Evolutionary conservation across 2,329 filamentous ascomycete genomes (phyloP).

Genomic region (Penicillium sp.): DNA sequence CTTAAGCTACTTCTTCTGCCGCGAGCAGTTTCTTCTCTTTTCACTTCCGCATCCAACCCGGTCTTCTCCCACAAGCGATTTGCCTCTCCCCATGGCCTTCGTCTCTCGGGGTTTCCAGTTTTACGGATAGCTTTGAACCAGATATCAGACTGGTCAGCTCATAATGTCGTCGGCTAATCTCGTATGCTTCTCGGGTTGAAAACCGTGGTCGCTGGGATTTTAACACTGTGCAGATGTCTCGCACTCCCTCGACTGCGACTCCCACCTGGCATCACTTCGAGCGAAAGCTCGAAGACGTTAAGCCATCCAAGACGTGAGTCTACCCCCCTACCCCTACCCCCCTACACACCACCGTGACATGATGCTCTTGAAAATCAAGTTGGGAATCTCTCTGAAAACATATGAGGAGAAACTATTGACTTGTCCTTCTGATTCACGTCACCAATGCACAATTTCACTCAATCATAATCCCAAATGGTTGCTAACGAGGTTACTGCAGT

Average conservation of each 20-base stretch:
- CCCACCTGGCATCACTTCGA: slow-evolving; percentile 75
- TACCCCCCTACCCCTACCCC: slow-evolving; percentile 4
- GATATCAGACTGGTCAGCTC: slow-evolving; percentile 16
- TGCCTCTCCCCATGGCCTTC: slow-evolving; percentile 35
- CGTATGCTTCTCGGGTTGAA: slow-evolving; percentile 42
- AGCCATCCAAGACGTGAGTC: slow-evolving; percentile 85
- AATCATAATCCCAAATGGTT: slow-evolving; percentile 4
- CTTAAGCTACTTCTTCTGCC: slow-evolving; percentile 17
- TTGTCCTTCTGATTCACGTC: slow-evolving; percentile 67
- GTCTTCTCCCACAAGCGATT: slow-evolving; percentile 24
- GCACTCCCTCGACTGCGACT: slow-evolving; percentile 69
- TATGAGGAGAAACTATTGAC: slow-evolving; percentile 89
- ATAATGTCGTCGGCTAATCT: slow-evolving; percentile 46
- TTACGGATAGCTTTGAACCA: slow-evolving; percentile 32
- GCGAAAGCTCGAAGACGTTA: slow-evolving; percentile 77
- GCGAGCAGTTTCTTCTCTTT: slow-evolving; percentile 23
- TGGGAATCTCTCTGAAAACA: slow-evolving; percentile 99
- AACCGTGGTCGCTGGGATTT: slow-evolving; percentile 33
- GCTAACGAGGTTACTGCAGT: slow-evolving; percentile 54
- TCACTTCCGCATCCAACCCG: slow-evolving; percentile 16
- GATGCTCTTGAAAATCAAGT: slow-evolving; percentile 79
- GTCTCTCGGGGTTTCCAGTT: slow-evolving; percentile 34
- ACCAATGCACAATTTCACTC: slow-evolving; percentile 4
- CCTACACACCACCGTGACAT: slow-evolving; percentile 54
- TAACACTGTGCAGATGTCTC: slow-evolving; percentile 61